phyloP scores from a whole-genome alignment of 1,284 basidiomycete species.

The Ustilago cynodontis region DNA sequence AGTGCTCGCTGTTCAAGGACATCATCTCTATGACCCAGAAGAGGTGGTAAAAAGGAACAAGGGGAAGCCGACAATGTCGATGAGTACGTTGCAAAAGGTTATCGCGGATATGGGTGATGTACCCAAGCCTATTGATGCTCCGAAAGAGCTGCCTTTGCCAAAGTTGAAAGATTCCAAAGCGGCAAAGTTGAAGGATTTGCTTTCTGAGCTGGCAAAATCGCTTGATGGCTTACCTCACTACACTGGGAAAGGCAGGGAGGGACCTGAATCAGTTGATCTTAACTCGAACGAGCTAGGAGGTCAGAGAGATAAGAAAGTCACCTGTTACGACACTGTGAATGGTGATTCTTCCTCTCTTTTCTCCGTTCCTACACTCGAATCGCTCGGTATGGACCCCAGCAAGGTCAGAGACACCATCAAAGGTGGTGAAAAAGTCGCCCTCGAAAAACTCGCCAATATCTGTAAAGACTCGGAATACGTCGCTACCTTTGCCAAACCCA shows the following conservation, averaged over 20 bases:
- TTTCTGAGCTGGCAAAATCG: slow-evolving; percentile 41
- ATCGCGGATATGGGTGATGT: slow-evolving; percentile 43
- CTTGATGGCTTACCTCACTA: slow-evolving; percentile 58
- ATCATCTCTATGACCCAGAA: slow-evolving; percentile 55
- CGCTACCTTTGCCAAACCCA: slow-evolving; percentile 73
- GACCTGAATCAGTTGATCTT: slow-evolving; percentile 46
- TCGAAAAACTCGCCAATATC: slow-evolving; percentile 71
- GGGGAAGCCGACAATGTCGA: slow-evolving; percentile 58
- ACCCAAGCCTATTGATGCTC: slow-evolving; percentile 51
- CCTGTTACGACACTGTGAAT: slow-evolving; percentile 70
- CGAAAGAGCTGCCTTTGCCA: slow-evolving; percentile 46
- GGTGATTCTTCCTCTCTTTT: slow-evolving; percentile 71
- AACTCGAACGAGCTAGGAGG: slow-evolving; percentile 56
- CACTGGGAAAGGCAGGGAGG: slow-evolving; percentile 45
- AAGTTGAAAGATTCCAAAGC: slow-evolving; percentile 22
- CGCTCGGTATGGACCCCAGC: slow-evolving; percentile 71
- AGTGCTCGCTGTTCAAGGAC: slow-evolving; percentile 53
- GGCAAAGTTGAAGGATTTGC: slow-evolving; percentile 25
- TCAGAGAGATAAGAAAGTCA: slow-evolving; percentile 51
- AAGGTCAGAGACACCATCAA: slow-evolving; percentile 69
- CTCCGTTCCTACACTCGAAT: slow-evolving; percentile 72
- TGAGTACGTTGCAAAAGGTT: slow-evolving; percentile 54
- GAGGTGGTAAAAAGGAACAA: slow-evolving; percentile 55
- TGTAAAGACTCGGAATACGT: slow-evolving; percentile 71
- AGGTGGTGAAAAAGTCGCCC: slow-evolving; percentile 73